Conservation (phyloP, 2,329 filamentous ascomycete species). For the Nothophoma quercina region DNA sequence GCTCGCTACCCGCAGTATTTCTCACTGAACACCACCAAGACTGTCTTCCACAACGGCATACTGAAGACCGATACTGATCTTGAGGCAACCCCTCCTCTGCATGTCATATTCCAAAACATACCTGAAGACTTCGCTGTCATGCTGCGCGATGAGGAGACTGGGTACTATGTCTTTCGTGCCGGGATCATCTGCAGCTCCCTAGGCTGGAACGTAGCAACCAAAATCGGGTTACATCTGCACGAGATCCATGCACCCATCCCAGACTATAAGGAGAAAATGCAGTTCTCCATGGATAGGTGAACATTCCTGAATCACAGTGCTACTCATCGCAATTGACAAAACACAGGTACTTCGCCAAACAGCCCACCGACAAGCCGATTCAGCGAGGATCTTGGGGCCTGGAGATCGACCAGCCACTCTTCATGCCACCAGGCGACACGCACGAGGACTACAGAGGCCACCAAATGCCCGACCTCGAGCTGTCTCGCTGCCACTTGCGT, state of each 20-base stretch:
- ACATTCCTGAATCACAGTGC: constrained; percentile 36
- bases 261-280: constrained; percentile 87
- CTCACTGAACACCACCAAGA: constrained; percentile 61
- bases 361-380: constrained; percentile 76
- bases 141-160: constrained; percentile 73
- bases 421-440: constrained; percentile 73
- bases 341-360: constrained; percentile 78
- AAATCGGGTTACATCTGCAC: constrained; percentile 74
- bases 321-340: not conserved
- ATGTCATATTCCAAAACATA: constrained; percentile 76
- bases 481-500: constrained; percentile 71
- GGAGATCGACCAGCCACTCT: constrained; percentile 77
- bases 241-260: constrained; percentile 79
- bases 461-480: constrained; percentile 64
- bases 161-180: constrained; percentile 76
- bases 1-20: constrained; percentile 81
- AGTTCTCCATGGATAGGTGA: constrained; percentile 83
- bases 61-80: constrained; percentile 69
- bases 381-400: constrained; percentile 87
- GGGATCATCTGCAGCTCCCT: constrained; percentile 80
- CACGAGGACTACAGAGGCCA: constrained; percentile 66
- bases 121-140: constrained; percentile 86
- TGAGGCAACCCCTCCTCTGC: constrained; percentile 68
- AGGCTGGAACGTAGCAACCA: constrained; percentile 79
- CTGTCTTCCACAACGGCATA: constrained; percentile 72